Conservation (phyloP, 371 early-diverging fungal species). For the Mucor ambiguus region DNA sequence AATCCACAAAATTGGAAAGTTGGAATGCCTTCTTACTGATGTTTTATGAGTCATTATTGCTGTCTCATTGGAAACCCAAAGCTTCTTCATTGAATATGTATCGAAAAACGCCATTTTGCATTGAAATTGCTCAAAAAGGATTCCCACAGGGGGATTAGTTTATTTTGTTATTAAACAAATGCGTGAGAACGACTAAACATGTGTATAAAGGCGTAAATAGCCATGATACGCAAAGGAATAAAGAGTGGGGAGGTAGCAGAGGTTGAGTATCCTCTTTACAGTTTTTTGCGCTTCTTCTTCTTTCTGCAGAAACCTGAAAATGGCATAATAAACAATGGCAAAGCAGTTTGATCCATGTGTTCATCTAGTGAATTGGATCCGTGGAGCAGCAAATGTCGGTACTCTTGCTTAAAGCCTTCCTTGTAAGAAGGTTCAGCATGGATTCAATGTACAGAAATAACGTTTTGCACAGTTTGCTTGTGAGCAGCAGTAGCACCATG, state of each 20-base stretch:
- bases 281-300: slow-evolving; percentile 21
- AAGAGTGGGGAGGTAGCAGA: slow-evolving; percentile 12
- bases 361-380: background rate
- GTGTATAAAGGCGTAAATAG: background rate
- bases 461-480: background rate
- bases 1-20: background rate
- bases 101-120: slow-evolving; percentile 5
- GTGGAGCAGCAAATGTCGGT: background rate
- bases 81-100: background rate
- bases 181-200: background rate
- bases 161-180: slow-evolving; percentile 7
- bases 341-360: background rate
- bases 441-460: slow-evolving; percentile 29
- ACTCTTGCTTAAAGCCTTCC: background rate
- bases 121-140: background rate
- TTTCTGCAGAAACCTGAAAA: slow-evolving; percentile 7
- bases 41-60: background rate
- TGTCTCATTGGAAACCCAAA: background rate
- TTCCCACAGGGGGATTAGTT: slow-evolving; percentile 1
- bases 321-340: background rate
- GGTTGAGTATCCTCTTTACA: background rate
- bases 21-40: background rate
- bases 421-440: background rate
- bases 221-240: background rate
- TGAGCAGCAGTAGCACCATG: slow-evolving; percentile 7